A percentile compares a stretch with the other conserved stretches of the same genome.
These are phyloP conservation scores for Middelhovenomyces tepae DNA, from an alignment of 805 yeast species.

Conservation along the genomic window DNA sequence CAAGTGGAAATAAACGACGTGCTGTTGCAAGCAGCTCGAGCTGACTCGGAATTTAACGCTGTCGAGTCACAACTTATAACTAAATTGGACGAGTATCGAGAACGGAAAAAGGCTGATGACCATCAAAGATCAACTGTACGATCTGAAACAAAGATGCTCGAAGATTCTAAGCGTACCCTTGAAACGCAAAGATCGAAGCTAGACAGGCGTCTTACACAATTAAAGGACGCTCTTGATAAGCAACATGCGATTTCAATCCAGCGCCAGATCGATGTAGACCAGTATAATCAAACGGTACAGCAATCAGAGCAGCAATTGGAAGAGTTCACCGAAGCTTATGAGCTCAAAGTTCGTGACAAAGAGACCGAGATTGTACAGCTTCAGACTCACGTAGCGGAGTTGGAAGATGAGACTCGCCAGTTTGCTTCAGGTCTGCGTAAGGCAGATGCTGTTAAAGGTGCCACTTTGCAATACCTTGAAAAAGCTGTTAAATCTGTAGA, in stretches of 20 bases:
- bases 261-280: constrained; percentile 20
- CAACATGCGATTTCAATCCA: constrained; percentile 5
- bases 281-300: constrained; percentile 11
- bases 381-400: constrained; percentile 12
- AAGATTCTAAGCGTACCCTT: constrained; percentile 28
- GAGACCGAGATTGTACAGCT: constrained; percentile 9
- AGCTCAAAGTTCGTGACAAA: constrained; percentile 8
- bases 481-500: constrained; percentile 14
- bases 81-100: constrained; percentile 24
- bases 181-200: constrained; percentile 28
- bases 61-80: constrained; percentile 20
- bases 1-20: constrained; percentile 26
- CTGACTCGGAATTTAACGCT: constrained; percentile 22
- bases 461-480: constrained; percentile 10
- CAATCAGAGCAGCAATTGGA: constrained; percentile 9
- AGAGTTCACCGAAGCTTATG: constrained; percentile 8
- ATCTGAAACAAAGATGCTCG: constrained; percentile 29
- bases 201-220: constrained; percentile 17
- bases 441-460: constrained; percentile 8
- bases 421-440: constrained; percentile 5
- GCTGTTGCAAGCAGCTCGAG: constrained; percentile 17
- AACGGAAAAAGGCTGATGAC: constrained; percentile 25
- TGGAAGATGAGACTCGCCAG: constrained; percentile 14
- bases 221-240: constrained; percentile 14
- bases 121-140: constrained; percentile 25